Percentiles rank a stretch among this genome's conserved stretches.
phyloP scores from a whole-genome alignment of 106 monocot genomes.

The Chionographis japonica region DNA sequence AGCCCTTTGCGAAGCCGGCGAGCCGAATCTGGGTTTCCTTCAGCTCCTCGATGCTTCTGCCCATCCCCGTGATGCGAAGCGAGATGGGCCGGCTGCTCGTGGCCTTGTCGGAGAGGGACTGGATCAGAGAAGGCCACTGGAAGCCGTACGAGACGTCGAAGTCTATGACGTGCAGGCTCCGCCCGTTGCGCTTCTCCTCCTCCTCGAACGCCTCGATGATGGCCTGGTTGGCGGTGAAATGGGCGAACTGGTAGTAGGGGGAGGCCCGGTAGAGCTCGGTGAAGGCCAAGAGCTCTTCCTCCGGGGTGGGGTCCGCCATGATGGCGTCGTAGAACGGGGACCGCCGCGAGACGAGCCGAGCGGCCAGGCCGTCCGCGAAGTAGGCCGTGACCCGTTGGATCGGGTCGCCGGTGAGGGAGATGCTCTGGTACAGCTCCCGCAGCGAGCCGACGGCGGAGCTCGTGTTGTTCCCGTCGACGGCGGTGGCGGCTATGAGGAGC shows the following conservation, averaged over 20 bases:
- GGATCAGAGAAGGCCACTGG: slow-evolving; percentile 74
- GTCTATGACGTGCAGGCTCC: slow-evolving; percentile 46
- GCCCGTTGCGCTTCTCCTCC: slow-evolving; percentile 13
- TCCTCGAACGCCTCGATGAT: slow-evolving; percentile 54
- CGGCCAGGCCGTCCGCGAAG: slow-evolving; percentile 48
- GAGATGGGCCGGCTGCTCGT: slow-evolving; percentile 15
- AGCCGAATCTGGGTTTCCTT: slow-evolving; percentile 40
- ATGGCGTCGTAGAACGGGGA: slow-evolving; percentile 15
- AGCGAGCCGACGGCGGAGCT: slow-evolving; percentile 24
- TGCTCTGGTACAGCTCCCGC: slow-evolving; percentile 30
- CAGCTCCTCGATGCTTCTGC: slow-evolving; percentile 33
- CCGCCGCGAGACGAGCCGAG: slow-evolving; percentile 1
- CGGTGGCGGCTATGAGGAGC: slow-evolving; percentile 39
- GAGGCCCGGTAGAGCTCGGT: slow-evolving; percentile 39
- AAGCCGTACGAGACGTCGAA: slow-evolving; percentile 62
- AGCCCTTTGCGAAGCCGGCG: slow-evolving; percentile 32
- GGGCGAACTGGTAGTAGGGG: slow-evolving; percentile 57
- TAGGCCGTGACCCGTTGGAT: slow-evolving; percentile 48
- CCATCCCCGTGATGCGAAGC: slow-evolving; percentile 44
- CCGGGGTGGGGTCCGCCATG: slow-evolving; percentile 8
- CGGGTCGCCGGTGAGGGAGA: slow-evolving; percentile 38
- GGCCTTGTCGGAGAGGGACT: slow-evolving; percentile 57
- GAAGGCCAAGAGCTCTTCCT: slow-evolving; percentile 40
- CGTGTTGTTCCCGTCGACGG: slow-evolving; percentile 21
- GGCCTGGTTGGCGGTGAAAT: slow-evolving; percentile 66